Percentiles rank a stretch among this genome's conserved stretches.
phyloP scores from a whole-genome alignment of 1,139 yeast genomes.

The Kurtzmaniella quercitrusa region DNA sequence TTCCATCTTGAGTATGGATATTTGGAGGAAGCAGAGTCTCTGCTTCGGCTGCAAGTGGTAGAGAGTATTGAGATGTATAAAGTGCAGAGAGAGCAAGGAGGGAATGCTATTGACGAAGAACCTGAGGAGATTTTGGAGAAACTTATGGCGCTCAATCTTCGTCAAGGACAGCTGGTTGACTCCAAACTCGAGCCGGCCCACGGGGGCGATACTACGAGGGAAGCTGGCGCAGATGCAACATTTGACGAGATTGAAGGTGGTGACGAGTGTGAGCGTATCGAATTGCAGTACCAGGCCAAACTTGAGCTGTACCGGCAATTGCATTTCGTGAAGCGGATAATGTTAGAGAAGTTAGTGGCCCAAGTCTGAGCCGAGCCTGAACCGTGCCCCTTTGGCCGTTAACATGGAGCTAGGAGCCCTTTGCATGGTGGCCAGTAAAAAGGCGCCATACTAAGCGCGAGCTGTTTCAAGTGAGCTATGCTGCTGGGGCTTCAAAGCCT shows the following conservation, averaged over 20 bases:
- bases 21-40: slow-evolving; percentile 8
- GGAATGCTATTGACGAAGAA: neutral
- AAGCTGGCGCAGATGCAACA: neutral
- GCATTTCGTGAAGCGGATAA: neutral
- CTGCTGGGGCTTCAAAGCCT: no score
- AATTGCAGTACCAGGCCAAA: neutral
- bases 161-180: neutral
- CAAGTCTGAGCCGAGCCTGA: no score
- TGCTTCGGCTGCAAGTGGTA: neutral
- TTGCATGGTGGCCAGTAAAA: neutral
- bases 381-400: no score
- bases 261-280: neutral
- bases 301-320: neutral
- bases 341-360: neutral
- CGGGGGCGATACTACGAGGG: neutral
- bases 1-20: slow-evolving; percentile 16
- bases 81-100: neutral
- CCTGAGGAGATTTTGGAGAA: slow-evolving; percentile 1
- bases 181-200: neutral
- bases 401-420: neutral
- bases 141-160: neutral
- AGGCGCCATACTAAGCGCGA: neutral
- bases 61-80: slow-evolving; percentile 2
- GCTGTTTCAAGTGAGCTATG: neutral
- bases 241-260: neutral